Evolutionary conservation across 2,329 filamentous ascomycete species (phyloP).

Genomic region (Trichocomaceae sp.): DNA sequence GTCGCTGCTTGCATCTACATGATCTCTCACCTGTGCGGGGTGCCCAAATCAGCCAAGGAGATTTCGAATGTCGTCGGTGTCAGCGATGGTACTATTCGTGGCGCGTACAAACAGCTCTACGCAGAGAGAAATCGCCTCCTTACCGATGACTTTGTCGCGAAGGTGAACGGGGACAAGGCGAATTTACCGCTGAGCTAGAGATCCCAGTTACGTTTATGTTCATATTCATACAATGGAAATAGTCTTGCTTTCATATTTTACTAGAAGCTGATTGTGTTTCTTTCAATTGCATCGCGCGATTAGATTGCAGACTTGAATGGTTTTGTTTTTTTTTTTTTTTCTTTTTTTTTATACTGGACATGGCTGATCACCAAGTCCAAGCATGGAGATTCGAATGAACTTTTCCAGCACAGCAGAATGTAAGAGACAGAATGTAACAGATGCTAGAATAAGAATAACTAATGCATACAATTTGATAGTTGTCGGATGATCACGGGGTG

Average conservation of each 20-base stretch:
- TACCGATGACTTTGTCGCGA: constrained; percentile 65
- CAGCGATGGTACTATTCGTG: constrained; percentile 94
- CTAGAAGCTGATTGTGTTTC: background rate
- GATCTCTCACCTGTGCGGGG: constrained; percentile 77
- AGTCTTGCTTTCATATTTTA: background rate
- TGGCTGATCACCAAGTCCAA: background rate
- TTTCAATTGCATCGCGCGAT: background rate
- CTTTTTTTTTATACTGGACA: background rate
- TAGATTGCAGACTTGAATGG: background rate
- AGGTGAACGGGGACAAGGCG: constrained; percentile 63
- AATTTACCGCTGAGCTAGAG: constrained; percentile 53
- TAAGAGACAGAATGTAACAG: background rate
- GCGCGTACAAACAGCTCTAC: constrained; percentile 86
- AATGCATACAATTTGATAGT: too few relatives aligned
- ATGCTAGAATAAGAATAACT: too few relatives aligned
- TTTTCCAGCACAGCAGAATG: background rate
- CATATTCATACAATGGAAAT: background rate
- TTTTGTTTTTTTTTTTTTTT: background rate
- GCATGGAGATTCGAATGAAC: background rate
- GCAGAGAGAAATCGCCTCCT: constrained; percentile 66
- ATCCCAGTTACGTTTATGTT: background rate
- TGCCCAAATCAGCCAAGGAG: constrained; percentile 73
- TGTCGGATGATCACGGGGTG: constrained; percentile 14
- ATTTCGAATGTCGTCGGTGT: constrained; percentile 81
- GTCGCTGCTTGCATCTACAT: constrained; percentile 97